These are phyloP conservation scores for Colletotrichum lentis DNA, from an alignment of 2,329 filamentous ascomycete species.

Conservation along the genomic window DNA sequence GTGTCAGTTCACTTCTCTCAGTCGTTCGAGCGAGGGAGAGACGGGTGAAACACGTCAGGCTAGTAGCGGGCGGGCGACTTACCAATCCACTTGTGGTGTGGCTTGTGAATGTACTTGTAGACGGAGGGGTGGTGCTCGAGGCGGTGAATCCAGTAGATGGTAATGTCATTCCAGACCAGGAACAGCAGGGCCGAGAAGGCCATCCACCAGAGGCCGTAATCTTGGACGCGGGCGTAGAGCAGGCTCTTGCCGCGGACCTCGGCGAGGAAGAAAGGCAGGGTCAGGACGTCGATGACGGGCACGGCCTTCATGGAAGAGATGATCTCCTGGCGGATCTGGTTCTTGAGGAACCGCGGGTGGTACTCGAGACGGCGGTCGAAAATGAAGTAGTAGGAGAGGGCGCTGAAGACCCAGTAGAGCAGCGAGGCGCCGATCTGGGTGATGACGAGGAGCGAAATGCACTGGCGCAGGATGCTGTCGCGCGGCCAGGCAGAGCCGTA, in stretches of 20 bases:
- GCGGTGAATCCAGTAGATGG: slow-evolving; percentile 59
- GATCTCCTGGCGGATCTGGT: slow-evolving; percentile 57
- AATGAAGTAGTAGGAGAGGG: slow-evolving; percentile 76
- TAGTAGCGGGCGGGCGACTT: slow-evolving; percentile 40
- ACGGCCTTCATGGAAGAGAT: slow-evolving; percentile 53
- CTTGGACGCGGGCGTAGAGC: slow-evolving; percentile 51
- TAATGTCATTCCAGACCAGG: slow-evolving; percentile 56
- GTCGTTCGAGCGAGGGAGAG: background rate
- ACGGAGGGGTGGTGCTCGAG: slow-evolving; percentile 55
- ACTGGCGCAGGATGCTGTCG: slow-evolving; percentile 53
- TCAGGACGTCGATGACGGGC: slow-evolving; percentile 55
- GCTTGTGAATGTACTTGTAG: slow-evolving; percentile 59
- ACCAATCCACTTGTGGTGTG: slow-evolving; percentile 60
- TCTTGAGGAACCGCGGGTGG: slow-evolving; percentile 58
- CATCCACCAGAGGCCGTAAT: slow-evolving; percentile 54
- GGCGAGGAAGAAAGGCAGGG: slow-evolving; percentile 55
- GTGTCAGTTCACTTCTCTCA: background rate
- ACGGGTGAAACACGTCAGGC: background rate
- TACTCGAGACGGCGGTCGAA: slow-evolving; percentile 57
- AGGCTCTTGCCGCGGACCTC: slow-evolving; percentile 58
- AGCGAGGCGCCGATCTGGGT: slow-evolving; percentile 50
- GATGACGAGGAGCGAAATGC: slow-evolving; percentile 50
- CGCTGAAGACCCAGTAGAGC: slow-evolving; percentile 72
- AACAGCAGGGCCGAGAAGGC: slow-evolving; percentile 50
- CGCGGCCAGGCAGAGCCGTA: slow-evolving; percentile 48